Evolutionary conservation across 257 asterid species (phyloP).

Genomic region (Solanum clarkiae): DNA sequence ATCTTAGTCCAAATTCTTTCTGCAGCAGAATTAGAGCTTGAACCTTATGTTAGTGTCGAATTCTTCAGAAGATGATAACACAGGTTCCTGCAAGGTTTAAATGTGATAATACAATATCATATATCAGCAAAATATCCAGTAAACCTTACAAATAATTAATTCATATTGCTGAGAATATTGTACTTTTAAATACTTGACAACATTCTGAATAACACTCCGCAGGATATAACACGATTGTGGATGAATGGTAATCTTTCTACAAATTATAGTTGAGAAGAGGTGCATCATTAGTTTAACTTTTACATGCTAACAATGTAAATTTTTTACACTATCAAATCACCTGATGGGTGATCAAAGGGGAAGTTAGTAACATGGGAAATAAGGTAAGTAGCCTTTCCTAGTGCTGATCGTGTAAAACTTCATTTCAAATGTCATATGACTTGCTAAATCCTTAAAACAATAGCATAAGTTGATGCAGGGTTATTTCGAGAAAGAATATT

Average conservation of each 20-base stretch:
- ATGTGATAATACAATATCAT: background rate
- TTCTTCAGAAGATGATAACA: slow-evolving; percentile 32
- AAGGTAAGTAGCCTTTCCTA: background rate
- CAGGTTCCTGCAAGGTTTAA: slow-evolving; percentile 35
- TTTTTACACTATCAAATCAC: background rate
- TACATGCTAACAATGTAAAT: background rate
- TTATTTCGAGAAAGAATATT: background rate
- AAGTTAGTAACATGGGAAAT: background rate
- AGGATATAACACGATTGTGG: background rate
- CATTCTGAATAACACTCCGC: background rate
- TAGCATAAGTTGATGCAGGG: background rate
- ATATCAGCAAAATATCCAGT: background rate
- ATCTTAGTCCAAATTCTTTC: background rate
- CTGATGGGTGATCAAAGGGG: background rate
- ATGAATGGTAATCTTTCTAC: background rate
- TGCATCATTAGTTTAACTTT: background rate
- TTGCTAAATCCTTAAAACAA: background rate
- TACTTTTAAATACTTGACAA: background rate
- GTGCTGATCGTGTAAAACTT: background rate
- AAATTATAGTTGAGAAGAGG: background rate
- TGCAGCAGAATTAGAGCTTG: slow-evolving; percentile 18
- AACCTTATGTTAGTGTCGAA: slow-evolving; percentile 25
- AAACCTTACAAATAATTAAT: background rate
- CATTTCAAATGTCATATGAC: background rate
- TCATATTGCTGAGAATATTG: background rate